These are phyloP conservation scores for Hanseniaspora jakobsenii DNA, from an alignment of 805 yeast genomes.

Conservation along the genomic window DNA sequence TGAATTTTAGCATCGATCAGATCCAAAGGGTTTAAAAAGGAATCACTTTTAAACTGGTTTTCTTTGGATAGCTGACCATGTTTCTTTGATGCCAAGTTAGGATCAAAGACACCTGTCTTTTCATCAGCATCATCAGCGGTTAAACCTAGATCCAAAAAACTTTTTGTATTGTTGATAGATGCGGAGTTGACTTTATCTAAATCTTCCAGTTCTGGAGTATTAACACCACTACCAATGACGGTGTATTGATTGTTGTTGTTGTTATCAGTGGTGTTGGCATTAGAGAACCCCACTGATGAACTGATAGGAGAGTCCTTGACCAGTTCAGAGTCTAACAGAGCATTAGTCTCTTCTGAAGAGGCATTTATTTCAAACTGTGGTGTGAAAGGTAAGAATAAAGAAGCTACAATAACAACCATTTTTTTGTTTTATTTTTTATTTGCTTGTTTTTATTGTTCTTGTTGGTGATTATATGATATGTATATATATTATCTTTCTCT, in stretches of 20 bases:
- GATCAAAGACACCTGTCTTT: slow-evolving; percentile 5
- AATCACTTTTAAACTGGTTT: slow-evolving; percentile 4
- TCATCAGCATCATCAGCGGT: slow-evolving; percentile 7
- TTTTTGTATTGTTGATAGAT: slow-evolving; percentile 1
- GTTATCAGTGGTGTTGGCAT: neutral
- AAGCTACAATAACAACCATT: slow-evolving; percentile 61
- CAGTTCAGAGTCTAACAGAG: slow-evolving; percentile 23
- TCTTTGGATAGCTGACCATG: slow-evolving; percentile 12
- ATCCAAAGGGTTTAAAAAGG: slow-evolving; percentile 8
- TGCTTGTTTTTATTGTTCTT: no score
- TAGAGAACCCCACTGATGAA: slow-evolving; percentile 15
- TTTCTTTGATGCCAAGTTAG: slow-evolving; percentile 4
- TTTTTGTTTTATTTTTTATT: no score
- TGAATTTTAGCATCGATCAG: slow-evolving; percentile 8
- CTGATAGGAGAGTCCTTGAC: slow-evolving; percentile 17
- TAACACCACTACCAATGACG: neutral
- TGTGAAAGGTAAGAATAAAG: slow-evolving; percentile 64
- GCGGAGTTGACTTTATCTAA: neutral
- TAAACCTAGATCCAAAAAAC: slow-evolving; percentile 7
- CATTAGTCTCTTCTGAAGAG: slow-evolving; percentile 26
- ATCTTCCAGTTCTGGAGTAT: slow-evolving; percentile 4
- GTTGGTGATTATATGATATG: no score
- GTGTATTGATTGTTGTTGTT: neutral
- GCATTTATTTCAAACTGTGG: slow-evolving; percentile 42
- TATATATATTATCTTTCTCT: no score